phyloP scores from a whole-genome alignment of 257 asterid genomes.

The Plantago ovata region DNA sequence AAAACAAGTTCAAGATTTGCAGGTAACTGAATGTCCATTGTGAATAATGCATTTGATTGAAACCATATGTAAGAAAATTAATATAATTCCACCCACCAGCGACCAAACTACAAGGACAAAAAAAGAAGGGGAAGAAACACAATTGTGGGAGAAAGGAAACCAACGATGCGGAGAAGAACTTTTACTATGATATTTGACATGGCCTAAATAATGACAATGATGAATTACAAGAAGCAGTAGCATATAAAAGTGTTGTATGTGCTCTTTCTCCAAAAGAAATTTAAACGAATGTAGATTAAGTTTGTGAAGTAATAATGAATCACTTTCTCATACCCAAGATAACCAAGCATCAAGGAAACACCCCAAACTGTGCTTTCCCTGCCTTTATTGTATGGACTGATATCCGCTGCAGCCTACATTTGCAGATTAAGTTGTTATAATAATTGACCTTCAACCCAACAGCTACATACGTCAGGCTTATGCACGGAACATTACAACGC shows the following conservation, averaged over 20 bases:
- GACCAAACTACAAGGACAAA: no score
- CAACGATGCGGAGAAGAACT: no score
- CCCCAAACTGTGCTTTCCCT: constrained; percentile 99
- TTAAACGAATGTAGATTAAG: constrained; percentile 7
- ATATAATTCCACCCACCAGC: no score
- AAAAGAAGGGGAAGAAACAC: no score
- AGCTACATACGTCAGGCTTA: neutral
- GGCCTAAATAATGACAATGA: no score
- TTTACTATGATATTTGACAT: no score
- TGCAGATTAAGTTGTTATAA: constrained; percentile 19
- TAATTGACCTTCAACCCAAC: constrained; percentile 17
- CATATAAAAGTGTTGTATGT: constrained; percentile 2
- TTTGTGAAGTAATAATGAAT: constrained; percentile 14
- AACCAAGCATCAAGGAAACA: constrained; percentile 93
- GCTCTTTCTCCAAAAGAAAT: neutral
- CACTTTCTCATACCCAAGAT: constrained; percentile 76
- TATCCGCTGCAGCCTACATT: constrained; percentile 74
- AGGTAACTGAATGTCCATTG: no score
- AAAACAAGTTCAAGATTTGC: no score
- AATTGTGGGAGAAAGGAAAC: no score
- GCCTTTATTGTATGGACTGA: constrained; percentile 69
- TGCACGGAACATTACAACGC: neutral
- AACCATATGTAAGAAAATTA: no score
- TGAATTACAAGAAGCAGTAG: neutral
- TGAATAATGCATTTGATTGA: no score